Base-by-base conservation (phyloP, 352 stramenopile species). In the Thalassiosira sp. region DNA sequence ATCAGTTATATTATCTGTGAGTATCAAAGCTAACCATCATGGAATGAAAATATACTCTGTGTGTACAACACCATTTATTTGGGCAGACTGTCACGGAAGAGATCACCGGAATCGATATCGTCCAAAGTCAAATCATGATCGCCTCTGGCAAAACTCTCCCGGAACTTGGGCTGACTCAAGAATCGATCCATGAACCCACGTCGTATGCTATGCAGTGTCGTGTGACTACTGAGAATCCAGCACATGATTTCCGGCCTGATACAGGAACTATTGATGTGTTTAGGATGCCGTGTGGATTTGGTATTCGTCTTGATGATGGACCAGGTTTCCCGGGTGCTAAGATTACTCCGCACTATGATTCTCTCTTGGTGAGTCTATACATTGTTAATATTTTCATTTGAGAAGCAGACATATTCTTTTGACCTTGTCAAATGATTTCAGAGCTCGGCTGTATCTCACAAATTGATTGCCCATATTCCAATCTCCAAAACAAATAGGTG, bases 181-280 rank as follows among this genome's bases (percentile, higher is more conserved):
- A 98, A 48, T 94, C 96, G 63, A 98, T 99, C 69, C n/a, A 82
- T 87, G 60, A 92, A 86, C 46, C 93, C 74, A 92, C 78, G 54
- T 96, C 95, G 27, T 95, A 98, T 84, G 96, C 96, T 46, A 98
- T 99, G 90, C 95, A 99, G 81, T 97, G 94, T 84, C 94, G 96
- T 81, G 95, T 99, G 33, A 98, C 95, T 5, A 98, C 96, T 2
- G 96, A 99, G 81, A 94, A 93, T 69, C 88, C 95, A 8, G 91
- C 89, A 58, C 94, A 94, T 58, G 94, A 97, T 66, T 99, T 99
- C 86, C 92, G 95, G 63, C 96, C 96, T 1, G 96, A 98, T 88
- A 98, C 95, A 28, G 96, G 96, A 27, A 76, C 96, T 31, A 98
- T 98, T 84, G 95, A 97, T 77, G 95, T 98, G 25, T 99, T 98